Percentiles rank a stretch among this genome's conserved stretches.
Evolutionary conservation across 1,284 basidiomycete genomes (phyloP).

Genomic region (Puccinia hordei): DNA sequence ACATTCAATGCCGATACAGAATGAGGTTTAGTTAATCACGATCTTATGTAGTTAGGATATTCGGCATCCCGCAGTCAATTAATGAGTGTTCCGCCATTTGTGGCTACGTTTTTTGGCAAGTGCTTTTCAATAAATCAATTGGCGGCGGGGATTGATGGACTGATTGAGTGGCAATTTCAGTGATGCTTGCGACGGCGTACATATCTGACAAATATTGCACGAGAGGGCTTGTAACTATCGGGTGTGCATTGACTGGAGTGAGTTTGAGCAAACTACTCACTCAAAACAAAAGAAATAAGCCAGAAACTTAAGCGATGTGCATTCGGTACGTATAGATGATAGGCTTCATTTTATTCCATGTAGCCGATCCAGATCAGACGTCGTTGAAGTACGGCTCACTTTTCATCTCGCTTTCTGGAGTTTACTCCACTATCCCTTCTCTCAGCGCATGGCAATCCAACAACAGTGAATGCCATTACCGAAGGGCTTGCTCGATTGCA

Average conservation of each 20-base stretch:
- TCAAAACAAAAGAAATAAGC: background rate
- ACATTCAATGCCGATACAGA: background rate
- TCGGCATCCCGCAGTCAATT: constrained; percentile 30
- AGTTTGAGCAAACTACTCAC: background rate
- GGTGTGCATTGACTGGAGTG: constrained; percentile 25
- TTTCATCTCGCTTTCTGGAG: constrained; percentile 41
- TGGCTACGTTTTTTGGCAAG: constrained; percentile 25
- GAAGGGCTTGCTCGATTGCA: constrained; percentile 39
- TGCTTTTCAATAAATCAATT: background rate
- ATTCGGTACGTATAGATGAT: constrained; percentile 12
- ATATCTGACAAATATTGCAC: constrained; percentile 37
- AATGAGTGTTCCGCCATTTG: constrained; percentile 48
- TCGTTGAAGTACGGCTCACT: constrained; percentile 45
- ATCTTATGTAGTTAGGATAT: constrained; percentile 34
- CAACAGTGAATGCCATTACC: constrained; percentile 34
- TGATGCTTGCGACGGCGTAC: constrained; percentile 41
- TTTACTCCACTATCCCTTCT: constrained; percentile 37
- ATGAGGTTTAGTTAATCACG: background rate
- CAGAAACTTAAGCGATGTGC: background rate
- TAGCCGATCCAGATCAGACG: background rate
- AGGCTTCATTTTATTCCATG: constrained; percentile 38
- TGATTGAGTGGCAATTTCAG: background rate
- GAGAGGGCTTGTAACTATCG: constrained; percentile 29
- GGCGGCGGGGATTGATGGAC: no score
- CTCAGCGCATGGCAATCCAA: constrained; percentile 46